A percentile compares a stretch with the other conserved stretches of the same genome.
Conservation (phyloP, 2,329 filamentous ascomycete species). For the Leptosphaerulina australis region DNA sequence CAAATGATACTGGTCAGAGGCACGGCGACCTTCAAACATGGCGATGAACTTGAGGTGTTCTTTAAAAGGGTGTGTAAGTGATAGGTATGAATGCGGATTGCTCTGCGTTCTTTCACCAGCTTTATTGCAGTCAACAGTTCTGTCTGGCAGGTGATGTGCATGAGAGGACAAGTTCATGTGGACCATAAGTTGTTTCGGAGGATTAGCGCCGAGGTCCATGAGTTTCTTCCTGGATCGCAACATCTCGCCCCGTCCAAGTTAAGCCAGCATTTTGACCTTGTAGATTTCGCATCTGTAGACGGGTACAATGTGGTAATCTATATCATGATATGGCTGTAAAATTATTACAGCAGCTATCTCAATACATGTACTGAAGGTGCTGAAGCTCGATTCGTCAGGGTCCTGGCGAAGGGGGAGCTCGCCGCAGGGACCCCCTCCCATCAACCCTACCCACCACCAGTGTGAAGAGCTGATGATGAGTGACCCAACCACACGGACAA, state of each 20-base stretch:
- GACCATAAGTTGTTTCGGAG: constrained; percentile 11
- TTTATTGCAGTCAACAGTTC: constrained; percentile 5
- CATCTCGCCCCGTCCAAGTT: neutral
- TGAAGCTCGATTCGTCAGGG: too few relatives aligned
- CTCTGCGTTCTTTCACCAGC: neutral
- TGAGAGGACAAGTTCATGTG: constrained; percentile 2
- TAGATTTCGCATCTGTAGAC: neutral
- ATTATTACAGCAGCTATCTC: neutral
- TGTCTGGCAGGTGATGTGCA: constrained; percentile 2
- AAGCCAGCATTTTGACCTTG: neutral
- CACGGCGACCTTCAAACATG: constrained; percentile 58
- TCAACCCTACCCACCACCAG: constrained; percentile 1
- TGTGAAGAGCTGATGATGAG: neutral
- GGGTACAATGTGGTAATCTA: neutral
- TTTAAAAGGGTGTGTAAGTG: neutral
- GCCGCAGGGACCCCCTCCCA: constrained; percentile 6
- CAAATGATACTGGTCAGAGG: constrained; percentile 75
- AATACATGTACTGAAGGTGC: neutral
- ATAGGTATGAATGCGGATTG: neutral
- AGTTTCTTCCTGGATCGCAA: too few relatives aligned
- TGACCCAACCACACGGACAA: neutral
- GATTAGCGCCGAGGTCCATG: constrained; percentile 14
- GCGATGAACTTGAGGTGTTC: neutral
- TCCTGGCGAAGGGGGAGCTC: too few relatives aligned
- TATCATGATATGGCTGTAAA: neutral